Conservation (phyloP, 2,329 filamentous ascomycete genomes). For the Pestalotiopsis sp. region DNA sequence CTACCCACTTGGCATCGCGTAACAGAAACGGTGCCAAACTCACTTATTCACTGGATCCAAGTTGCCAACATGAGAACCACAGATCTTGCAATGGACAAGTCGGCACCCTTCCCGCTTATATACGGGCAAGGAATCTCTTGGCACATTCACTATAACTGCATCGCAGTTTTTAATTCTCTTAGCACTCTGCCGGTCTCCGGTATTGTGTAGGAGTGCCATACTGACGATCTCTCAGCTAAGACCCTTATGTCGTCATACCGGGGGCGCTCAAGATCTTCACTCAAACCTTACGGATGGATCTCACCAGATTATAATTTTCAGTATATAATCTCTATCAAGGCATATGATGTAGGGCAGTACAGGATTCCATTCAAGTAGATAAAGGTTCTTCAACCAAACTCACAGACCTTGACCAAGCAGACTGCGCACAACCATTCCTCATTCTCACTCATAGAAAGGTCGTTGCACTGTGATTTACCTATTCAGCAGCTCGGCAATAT, state of each 20-base stretch:
- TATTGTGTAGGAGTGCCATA: background rate
- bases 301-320: background rate
- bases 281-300: background rate
- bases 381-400: too few relatives aligned
- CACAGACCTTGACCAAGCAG: background rate
- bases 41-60: background rate
- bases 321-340: background rate
- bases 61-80: background rate
- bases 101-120: background rate
- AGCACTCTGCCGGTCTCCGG: background rate
- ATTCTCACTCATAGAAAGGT: background rate
- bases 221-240: background rate
- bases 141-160: background rate
- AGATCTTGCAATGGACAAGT: background rate
- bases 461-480: background rate
- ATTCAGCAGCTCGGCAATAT: background rate
- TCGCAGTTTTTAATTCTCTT: background rate
- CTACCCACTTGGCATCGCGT: constrained; percentile 13
- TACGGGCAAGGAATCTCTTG: background rate
- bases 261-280: background rate
- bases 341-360: background rate
- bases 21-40: constrained; percentile 8
- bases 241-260: background rate
- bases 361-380: background rate
- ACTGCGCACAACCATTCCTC: background rate